Evolutionary conservation across 148 eudicot species (phyloP).

Genomic region (Talinum fruticosum): DNA sequence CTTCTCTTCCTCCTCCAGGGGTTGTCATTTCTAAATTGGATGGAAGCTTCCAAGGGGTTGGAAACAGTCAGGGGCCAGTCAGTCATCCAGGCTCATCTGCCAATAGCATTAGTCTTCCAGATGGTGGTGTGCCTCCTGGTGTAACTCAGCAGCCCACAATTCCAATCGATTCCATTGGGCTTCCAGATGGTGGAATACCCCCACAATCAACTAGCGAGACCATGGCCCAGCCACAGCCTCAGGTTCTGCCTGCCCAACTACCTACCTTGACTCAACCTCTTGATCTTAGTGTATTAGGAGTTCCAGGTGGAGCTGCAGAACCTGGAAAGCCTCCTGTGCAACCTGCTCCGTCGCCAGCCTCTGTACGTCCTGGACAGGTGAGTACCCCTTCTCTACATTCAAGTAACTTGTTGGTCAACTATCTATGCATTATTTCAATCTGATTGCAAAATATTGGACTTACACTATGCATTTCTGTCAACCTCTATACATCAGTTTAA

Average conservation of each 20-base stretch:
- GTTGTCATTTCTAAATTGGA: slow-evolving; percentile 67
- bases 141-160: slow-evolving; percentile 40
- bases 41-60: slow-evolving; percentile 56
- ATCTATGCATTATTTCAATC: not conserved
- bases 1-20: slow-evolving; percentile 83
- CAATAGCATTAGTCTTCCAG: slow-evolving; percentile 53
- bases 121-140: slow-evolving; percentile 76
- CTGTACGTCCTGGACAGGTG: slow-evolving; percentile 98
- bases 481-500: not conserved
- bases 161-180: slow-evolving; percentile 55
- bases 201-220: slow-evolving; percentile 60
- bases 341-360: slow-evolving; percentile 58
- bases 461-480: not conserved
- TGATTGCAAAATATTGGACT: not conserved
- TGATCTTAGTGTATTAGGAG: slow-evolving; percentile 66
- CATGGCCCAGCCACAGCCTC: slow-evolving; percentile 38
- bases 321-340: slow-evolving; percentile 55
- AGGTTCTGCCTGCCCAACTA: slow-evolving; percentile 42
- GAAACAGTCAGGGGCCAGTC: slow-evolving; percentile 36
- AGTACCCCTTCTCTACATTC: slow-evolving; percentile 6
- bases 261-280: slow-evolving; percentile 65
- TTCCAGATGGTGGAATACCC: slow-evolving; percentile 92
- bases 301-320: slow-evolving; percentile 26
- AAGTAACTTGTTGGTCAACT: not conserved
- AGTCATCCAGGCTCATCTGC: slow-evolving; percentile 41